These are phyloP conservation scores for Chenopodium album DNA, from an alignment of 148 eudicot species.

Conservation along the genomic window DNA sequence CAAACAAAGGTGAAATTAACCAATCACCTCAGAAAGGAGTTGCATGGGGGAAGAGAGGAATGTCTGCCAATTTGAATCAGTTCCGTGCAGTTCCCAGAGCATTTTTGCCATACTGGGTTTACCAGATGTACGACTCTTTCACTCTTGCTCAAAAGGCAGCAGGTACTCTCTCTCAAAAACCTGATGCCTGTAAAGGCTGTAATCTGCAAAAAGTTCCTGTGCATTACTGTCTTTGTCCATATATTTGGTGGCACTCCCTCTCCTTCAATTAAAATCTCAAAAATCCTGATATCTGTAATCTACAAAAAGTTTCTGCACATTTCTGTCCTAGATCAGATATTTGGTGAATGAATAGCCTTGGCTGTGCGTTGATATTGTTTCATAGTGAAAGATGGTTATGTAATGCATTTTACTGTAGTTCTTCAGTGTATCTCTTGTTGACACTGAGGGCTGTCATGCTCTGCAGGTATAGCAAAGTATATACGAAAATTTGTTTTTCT, in stretches of 20 bases:
- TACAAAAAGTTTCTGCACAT: background rate
- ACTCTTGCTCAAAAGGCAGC: constrained; percentile 77
- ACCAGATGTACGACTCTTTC: constrained; percentile 82
- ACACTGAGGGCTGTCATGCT: background rate
- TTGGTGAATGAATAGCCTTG: background rate
- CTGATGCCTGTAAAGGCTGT: background rate
- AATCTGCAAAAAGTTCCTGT: background rate
- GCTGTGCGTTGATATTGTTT: background rate
- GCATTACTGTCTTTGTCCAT: background rate
- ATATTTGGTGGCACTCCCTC: background rate
- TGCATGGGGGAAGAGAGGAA: constrained; percentile 35
- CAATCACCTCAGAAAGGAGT: constrained; percentile 29
- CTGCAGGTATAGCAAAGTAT: background rate
- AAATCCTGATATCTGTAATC: background rate
- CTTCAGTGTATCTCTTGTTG: background rate
- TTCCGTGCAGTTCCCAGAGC: constrained; percentile 63
- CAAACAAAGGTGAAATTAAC: constrained; percentile 23
- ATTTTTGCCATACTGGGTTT: constrained; percentile 92
- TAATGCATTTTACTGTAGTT: background rate
- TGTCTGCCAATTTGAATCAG: constrained; percentile 23
- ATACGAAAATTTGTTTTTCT: background rate
- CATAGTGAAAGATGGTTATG: background rate
- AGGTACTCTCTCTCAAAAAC: constrained; percentile 40
- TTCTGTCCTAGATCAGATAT: background rate
- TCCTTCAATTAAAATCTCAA: background rate